A percentile compares a stretch with the other conserved stretches of the same genome.
These are phyloP conservation scores for Acaromyces ingoldii DNA, from an alignment of 1,284 basidiomycete genomes.

Conservation along the genomic window DNA sequence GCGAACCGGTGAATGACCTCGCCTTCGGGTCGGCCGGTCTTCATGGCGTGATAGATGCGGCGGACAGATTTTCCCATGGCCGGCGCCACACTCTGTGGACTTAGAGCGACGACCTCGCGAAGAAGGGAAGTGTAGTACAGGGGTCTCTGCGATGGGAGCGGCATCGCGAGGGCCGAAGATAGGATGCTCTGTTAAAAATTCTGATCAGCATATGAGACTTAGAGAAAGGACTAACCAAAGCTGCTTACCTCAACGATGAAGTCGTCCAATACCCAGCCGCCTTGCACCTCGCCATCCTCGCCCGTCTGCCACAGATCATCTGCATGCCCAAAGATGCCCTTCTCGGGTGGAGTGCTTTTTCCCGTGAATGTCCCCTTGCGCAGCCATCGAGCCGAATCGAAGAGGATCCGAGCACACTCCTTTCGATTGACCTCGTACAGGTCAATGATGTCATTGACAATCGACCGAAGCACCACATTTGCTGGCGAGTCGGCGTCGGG, in stretches of 20 bases:
- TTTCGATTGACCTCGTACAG: slow-evolving; percentile 96
- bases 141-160: slow-evolving; percentile 69
- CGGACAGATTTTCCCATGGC: slow-evolving; percentile 92
- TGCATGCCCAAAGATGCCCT: slow-evolving; percentile 41
- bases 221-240: not conserved
- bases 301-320: slow-evolving; percentile 49
- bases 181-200: slow-evolving; percentile 60
- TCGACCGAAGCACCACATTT: slow-evolving; percentile 73
- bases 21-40: slow-evolving; percentile 61
- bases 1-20: slow-evolving; percentile 75
- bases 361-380: slow-evolving; percentile 64
- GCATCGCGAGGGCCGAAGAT: slow-evolving; percentile 69
- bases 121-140: slow-evolving; percentile 80
- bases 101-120: slow-evolving; percentile 87
- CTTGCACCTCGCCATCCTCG: slow-evolving; percentile 9
- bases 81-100: slow-evolving; percentile 84
- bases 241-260: slow-evolving; percentile 32
- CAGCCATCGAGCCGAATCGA: slow-evolving; percentile 83
- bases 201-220: not conserved
- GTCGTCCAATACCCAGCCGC: slow-evolving; percentile 42
- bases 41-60: slow-evolving; percentile 62
- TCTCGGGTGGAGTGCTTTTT: slow-evolving; percentile 20
- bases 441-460: slow-evolving; percentile 76
- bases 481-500: slow-evolving; percentile 67
- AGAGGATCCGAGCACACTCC: slow-evolving; percentile 79